Percentiles rank a stretch among this genome's conserved stretches.
Evolutionary conservation across 768 basidiomycete species (phyloP).

Genomic region (Polyporus arcularius): DNA sequence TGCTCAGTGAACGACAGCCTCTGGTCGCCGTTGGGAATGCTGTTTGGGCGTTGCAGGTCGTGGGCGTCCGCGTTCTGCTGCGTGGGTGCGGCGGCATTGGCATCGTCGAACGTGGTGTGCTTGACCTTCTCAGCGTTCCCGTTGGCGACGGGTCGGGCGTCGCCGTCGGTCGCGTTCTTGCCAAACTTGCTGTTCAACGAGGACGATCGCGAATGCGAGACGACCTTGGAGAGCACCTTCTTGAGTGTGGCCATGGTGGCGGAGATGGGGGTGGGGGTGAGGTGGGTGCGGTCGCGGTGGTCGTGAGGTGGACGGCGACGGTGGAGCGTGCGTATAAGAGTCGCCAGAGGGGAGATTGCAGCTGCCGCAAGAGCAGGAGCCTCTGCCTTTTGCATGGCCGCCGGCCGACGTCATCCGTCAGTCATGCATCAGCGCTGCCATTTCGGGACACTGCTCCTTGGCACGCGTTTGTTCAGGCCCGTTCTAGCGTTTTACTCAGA

Average conservation of each 20-base stretch:
- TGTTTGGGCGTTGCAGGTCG: conserved; percentile 7
- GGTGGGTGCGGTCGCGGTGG: conserved; percentile 6
- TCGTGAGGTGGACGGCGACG: neutral
- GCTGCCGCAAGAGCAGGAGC: neutral
- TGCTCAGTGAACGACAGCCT: conserved; percentile 25
- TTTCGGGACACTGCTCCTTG: neutral
- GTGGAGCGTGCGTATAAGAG: conserved; percentile 3
- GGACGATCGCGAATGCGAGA: conserved; percentile 14
- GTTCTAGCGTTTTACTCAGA: neutral
- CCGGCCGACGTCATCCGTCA: conserved; percentile 11
- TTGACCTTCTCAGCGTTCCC: conserved; percentile 9
- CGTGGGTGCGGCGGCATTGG: conserved; percentile 14
- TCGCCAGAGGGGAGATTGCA: conserved; percentile 1
- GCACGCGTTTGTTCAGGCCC: too few species aligned
- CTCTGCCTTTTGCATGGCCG: neutral
- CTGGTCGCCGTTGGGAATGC: neutral
- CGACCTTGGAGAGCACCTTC: conserved; percentile 21
- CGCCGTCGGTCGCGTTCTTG: conserved; percentile 5
- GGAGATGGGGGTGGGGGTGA: conserved; percentile 7
- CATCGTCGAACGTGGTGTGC: conserved; percentile 5
- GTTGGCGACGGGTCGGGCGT: conserved; percentile 15
- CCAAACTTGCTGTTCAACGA: conserved; percentile 9
- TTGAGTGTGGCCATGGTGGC: conserved; percentile 22
- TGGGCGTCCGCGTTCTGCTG: conserved; percentile 10
- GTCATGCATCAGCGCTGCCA: conserved; percentile 15